Conservation (phyloP, 148 eudicot species). For the Gaultheria prostrata region DNA sequence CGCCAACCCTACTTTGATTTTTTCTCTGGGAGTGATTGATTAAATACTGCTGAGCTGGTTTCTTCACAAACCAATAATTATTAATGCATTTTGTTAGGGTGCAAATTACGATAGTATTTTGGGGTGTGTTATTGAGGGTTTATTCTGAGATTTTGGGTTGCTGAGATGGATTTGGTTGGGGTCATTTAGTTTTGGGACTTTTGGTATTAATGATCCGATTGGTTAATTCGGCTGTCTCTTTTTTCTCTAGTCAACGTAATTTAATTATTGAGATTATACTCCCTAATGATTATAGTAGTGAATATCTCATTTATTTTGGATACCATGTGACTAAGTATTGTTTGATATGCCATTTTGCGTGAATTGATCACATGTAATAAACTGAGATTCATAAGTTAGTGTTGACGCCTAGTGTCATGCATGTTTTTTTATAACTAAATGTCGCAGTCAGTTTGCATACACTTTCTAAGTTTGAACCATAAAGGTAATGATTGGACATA, state of each 20-base stretch:
- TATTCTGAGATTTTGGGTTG: background rate
- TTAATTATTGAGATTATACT: background rate
- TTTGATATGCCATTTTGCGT: no score
- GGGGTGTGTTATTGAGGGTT: background rate
- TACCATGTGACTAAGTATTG: no score
- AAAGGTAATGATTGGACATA: no score
- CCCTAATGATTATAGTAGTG: no score
- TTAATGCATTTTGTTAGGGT: background rate
- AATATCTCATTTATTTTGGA: no score
- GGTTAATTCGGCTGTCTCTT: background rate
- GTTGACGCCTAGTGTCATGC: no score
- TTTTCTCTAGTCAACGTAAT: background rate
- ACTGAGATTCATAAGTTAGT: no score
- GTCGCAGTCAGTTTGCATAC: no score
- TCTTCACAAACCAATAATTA: background rate
- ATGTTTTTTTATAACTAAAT: no score
- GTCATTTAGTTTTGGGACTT: background rate
- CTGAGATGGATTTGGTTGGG: slow-evolving; percentile 2
- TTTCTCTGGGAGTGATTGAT: slow-evolving; percentile 33
- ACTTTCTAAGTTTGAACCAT: no score
- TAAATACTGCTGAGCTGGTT: background rate
- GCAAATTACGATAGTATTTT: background rate
- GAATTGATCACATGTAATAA: no score
- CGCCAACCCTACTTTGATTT: slow-evolving; percentile 31
- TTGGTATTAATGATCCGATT: background rate